Conservation (phyloP, 202 grass and related monocot species). For the Carex arenaria region DNA sequence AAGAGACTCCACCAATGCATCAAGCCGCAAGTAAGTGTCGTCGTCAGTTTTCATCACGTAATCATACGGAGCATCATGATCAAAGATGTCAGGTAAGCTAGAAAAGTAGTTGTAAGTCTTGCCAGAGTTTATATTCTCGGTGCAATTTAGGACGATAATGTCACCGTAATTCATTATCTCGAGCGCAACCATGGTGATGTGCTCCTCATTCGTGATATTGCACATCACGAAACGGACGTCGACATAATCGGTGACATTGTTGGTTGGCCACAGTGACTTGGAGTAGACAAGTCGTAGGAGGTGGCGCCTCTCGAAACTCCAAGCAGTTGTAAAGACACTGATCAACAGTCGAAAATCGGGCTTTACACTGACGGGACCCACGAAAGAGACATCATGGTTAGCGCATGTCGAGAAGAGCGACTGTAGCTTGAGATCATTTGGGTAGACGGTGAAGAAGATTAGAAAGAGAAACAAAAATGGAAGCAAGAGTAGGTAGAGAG, state of each 20-base stretch:
- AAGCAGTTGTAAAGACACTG: conserved; percentile 17
- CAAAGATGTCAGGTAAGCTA: conserved; percentile 8
- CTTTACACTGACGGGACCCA: not conserved
- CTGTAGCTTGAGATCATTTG: conserved; percentile 18
- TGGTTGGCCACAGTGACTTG: not conserved
- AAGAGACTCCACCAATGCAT: conserved; percentile 12
- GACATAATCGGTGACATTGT: not conserved
- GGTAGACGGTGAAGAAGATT: conserved; percentile 12
- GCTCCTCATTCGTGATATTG: conserved; percentile 13
- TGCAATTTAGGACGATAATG: conserved; percentile 26
- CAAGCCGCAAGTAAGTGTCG: conserved; percentile 23
- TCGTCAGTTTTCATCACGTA: conserved; percentile 25
- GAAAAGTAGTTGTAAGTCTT: conserved; percentile 32
- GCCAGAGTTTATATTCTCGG: conserved; percentile 15
- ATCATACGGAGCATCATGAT: not conserved
- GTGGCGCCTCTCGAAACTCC: conserved; percentile 4
- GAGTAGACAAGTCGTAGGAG: conserved; percentile 9
- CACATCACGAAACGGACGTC: conserved; percentile 20
- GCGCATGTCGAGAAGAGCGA: not conserved
- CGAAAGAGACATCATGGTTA: not conserved
- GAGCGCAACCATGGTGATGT: conserved; percentile 1
- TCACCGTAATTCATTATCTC: conserved; percentile 26
- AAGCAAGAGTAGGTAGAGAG: not conserved
- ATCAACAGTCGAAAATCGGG: conserved; percentile 13
- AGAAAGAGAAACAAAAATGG: conserved; percentile 1